phyloP scores from a whole-genome alignment of 805 yeast species.

The Nakazawaea pomicola region DNA sequence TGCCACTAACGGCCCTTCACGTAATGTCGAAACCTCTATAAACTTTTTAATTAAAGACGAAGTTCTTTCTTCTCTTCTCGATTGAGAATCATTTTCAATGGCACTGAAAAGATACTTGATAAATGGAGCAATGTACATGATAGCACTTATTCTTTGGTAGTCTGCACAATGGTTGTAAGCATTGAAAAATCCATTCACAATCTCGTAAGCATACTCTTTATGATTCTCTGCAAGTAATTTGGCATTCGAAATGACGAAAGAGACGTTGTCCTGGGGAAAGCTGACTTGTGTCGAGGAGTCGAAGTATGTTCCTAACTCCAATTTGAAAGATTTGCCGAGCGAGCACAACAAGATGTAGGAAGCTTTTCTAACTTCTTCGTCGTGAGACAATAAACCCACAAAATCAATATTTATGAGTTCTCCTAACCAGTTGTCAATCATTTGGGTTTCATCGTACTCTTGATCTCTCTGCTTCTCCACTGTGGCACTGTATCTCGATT shows the following conservation, averaged over 20 bases:
- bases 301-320: slow-evolving; percentile 55
- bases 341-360: slow-evolving; percentile 62
- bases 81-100: slow-evolving; percentile 42
- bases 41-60: slow-evolving; percentile 58
- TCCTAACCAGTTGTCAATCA: slow-evolving; percentile 44
- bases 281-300: slow-evolving; percentile 54
- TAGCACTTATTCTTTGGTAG: slow-evolving; percentile 35
- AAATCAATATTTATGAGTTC: slow-evolving; percentile 59
- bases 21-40: slow-evolving; percentile 50
- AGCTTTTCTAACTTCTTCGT: slow-evolving; percentile 54
- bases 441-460: slow-evolving; percentile 21
- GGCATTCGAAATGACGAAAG: slow-evolving; percentile 55
- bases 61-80: slow-evolving; percentile 34
- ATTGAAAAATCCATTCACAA: slow-evolving; percentile 43
- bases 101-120: slow-evolving; percentile 55
- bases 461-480: slow-evolving; percentile 5
- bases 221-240: slow-evolving; percentile 47
- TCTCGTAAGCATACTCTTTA: slow-evolving; percentile 58
- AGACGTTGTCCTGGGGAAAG: slow-evolving; percentile 63
- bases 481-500: slow-evolving; percentile 30
- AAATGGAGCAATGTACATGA: slow-evolving; percentile 68
- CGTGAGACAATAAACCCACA: slow-evolving; percentile 59
- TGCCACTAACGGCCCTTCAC: slow-evolving; percentile 42
- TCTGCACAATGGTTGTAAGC: slow-evolving; percentile 39
- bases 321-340: slow-evolving; percentile 50